A percentile compares a stretch with the other conserved stretches of the same genome.
These are phyloP conservation scores for Pisolithus tinctorius DNA, from an alignment of 768 basidiomycete species.

Conservation along the genomic window DNA sequence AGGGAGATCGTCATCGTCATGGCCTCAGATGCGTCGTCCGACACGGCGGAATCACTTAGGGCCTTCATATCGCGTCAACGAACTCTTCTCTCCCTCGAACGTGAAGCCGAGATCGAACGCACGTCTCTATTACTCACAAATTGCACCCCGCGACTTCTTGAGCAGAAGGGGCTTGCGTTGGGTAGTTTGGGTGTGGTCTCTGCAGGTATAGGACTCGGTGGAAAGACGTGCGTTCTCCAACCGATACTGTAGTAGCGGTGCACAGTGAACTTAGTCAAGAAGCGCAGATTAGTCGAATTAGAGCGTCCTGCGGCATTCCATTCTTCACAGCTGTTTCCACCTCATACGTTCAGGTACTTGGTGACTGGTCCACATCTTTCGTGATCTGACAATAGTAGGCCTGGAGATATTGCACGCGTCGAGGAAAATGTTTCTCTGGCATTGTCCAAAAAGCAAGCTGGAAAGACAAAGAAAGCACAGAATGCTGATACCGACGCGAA, in stretches of 20 bases:
- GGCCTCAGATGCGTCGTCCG: background rate
- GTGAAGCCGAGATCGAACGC: constrained; percentile 78
- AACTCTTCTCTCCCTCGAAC: constrained; percentile 61
- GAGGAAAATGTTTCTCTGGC: constrained; percentile 55
- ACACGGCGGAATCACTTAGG: constrained; percentile 29
- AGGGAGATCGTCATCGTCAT: background rate
- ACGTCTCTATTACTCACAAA: constrained; percentile 75
- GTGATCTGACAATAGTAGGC: constrained; percentile 33
- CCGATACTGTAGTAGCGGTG: background rate
- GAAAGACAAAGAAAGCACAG: constrained; percentile 37
- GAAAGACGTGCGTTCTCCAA: constrained; percentile 63
- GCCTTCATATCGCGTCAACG: constrained; percentile 66
- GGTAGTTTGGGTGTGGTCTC: constrained; percentile 63
- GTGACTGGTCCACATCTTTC: constrained; percentile 5
- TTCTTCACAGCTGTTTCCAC: constrained; percentile 61
- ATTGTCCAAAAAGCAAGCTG: constrained; percentile 35
- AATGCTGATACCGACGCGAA: constrained; percentile 32
- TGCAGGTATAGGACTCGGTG: constrained; percentile 83
- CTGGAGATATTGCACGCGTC: constrained; percentile 85
- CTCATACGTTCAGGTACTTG: constrained; percentile 74
- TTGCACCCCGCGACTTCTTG: constrained; percentile 78
- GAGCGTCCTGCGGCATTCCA: constrained; percentile 81
- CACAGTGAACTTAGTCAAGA: constrained; percentile 17
- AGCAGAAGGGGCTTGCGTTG: constrained; percentile 79
- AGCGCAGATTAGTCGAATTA: constrained; percentile 75